Conservation (phyloP, 2,329 filamentous ascomycete genomes). For the Fusarium solani-melongenae region DNA sequence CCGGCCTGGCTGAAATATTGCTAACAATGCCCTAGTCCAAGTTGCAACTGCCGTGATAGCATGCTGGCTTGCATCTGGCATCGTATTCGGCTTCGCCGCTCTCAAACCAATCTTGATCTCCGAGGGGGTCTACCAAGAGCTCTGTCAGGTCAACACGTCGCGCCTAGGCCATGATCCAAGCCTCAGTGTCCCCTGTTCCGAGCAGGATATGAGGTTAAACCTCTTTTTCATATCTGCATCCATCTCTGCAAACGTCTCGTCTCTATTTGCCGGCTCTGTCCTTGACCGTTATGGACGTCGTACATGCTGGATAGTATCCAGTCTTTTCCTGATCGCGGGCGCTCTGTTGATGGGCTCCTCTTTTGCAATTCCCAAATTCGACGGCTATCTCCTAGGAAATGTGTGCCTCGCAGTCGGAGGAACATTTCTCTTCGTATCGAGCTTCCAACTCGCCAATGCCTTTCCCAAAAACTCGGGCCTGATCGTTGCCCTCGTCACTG, state of each 20-base stretch:
- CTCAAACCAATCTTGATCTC: constrained; percentile 82
- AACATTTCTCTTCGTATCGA: constrained; percentile 82
- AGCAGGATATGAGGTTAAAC: constrained; percentile 72
- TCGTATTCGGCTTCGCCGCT: constrained; percentile 86
- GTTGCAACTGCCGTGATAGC: constrained; percentile 75
- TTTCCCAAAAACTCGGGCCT: constrained; percentile 80
- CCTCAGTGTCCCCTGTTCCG: constrained; percentile 54
- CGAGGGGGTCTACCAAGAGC: constrained; percentile 76
- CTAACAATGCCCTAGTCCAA: constrained; percentile 63
- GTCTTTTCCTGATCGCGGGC: constrained; percentile 73
- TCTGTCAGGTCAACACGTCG: constrained; percentile 58
- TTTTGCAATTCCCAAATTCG: constrained; percentile 68
- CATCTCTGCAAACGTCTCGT: constrained; percentile 86
- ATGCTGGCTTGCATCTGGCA: constrained; percentile 80
- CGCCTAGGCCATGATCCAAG: constrained; percentile 41
- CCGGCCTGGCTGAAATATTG: background rate
- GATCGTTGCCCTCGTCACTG: constrained; percentile 80
- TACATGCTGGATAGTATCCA: constrained; percentile 78
- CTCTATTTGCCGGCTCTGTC: constrained; percentile 84
- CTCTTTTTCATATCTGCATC: constrained; percentile 92
- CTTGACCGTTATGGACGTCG: constrained; percentile 84
- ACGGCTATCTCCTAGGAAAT: constrained; percentile 79
- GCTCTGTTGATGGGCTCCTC: constrained; percentile 79
- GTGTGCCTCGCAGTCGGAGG: constrained; percentile 80
- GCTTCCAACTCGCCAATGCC: constrained; percentile 84